Conservation (phyloP, 2,329 filamentous ascomycete species). For the Alternaria alternata region DNA sequence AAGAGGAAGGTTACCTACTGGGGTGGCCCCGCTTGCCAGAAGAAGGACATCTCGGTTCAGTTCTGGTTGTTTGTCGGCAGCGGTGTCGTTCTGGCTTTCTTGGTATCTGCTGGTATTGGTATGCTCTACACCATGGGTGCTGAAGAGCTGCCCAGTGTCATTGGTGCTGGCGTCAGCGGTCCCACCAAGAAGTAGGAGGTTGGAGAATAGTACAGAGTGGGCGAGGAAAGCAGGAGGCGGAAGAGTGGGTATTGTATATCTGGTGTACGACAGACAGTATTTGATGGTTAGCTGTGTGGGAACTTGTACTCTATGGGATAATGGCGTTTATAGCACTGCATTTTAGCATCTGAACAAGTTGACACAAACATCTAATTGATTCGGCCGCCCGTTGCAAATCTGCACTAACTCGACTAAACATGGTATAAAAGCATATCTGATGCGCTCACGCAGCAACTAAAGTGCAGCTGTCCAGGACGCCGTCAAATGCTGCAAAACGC, state of each 20-base stretch:
- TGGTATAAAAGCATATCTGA: neutral
- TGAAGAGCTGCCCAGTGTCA: conserved; percentile 89
- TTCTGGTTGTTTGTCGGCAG: conserved; percentile 89
- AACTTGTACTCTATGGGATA: conserved; percentile 31
- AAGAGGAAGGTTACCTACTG: conserved; percentile 71
- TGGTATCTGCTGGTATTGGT: conserved; percentile 75
- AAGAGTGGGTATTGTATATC: conserved; percentile 35
- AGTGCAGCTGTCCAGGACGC: conserved; percentile 12
- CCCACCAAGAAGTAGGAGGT: conserved; percentile 55
- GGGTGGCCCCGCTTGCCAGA: conserved; percentile 88
- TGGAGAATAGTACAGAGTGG: conserved; percentile 35
- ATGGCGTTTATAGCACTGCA: conserved; percentile 47
- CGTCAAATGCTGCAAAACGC: conserved; percentile 16
- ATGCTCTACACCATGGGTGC: conserved; percentile 84
- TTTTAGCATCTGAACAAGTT: conserved; percentile 27
- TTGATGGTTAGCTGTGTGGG: conserved; percentile 27
- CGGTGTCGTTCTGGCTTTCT: conserved; percentile 71
- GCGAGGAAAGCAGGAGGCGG: neutral
- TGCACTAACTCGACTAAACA: neutral
- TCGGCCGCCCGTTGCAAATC: neutral
- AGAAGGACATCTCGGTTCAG: conserved; percentile 85
- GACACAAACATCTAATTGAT: neutral
- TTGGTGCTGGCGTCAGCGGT: conserved; percentile 90
- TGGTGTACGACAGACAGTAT: conserved; percentile 38
- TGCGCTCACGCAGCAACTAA: conserved; percentile 3